A percentile compares a stretch with the other conserved stretches of the same genome.
Evolutionary conservation across 129 eudicot genomes (phyloP).

Genomic region (Tagetes erecta): DNA sequence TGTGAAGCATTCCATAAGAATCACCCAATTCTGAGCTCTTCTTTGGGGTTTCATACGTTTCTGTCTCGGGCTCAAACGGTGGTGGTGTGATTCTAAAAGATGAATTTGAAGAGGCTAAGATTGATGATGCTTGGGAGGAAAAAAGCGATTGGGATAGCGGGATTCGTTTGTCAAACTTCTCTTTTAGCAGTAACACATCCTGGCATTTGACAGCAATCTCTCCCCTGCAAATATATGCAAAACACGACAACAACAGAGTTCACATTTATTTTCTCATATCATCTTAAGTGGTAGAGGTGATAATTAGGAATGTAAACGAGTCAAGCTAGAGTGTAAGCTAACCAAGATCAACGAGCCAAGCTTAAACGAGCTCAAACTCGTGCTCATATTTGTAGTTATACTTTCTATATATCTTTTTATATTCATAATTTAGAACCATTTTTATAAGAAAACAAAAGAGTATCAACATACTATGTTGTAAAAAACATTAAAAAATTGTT

Average conservation of each 20-base stretch:
- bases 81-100: constrained; percentile 39
- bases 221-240: constrained; percentile 53
- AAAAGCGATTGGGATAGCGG: constrained; percentile 48
- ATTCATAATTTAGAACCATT: not conserved
- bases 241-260: not conserved
- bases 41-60: constrained; percentile 21
- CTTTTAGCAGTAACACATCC: constrained; percentile 66
- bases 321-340: too few species aligned
- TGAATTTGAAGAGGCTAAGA: constrained; percentile 49
- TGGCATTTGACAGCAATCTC: constrained; percentile 77
- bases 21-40: constrained; percentile 19
- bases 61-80: constrained; percentile 25
- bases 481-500: too few species aligned
- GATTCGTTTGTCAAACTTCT: constrained; percentile 57
- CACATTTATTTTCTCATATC: not conserved
- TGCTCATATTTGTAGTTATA: too few species aligned
- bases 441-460: too few species aligned
- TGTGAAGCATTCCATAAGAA: constrained; percentile 13
- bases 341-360: too few species aligned
- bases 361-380: too few species aligned
- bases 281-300: not conserved
- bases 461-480: not conserved
- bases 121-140: constrained; percentile 46
- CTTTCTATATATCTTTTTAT: too few species aligned
- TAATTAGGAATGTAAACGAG: too few species aligned